Percentiles rank a stretch among this genome's conserved stretches.
Conservation (phyloP, 768 basidiomycete species). For the Neoboletus brunneissimus region DNA sequence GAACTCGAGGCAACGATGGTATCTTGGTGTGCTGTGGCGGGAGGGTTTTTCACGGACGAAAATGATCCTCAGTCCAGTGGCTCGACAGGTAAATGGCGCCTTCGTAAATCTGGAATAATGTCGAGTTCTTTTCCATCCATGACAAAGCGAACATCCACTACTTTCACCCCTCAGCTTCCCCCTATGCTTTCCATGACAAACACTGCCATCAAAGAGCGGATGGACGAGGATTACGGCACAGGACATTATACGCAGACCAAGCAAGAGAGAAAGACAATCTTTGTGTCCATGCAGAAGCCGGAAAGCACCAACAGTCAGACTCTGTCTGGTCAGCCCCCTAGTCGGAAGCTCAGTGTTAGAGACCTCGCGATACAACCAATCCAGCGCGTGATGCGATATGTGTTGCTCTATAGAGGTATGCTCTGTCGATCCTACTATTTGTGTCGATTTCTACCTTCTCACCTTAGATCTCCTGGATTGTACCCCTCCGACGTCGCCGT, state of each 20-base stretch:
- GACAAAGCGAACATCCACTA: conserved; percentile 4
- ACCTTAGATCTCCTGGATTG: conserved; percentile 48
- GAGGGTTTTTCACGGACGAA: conserved; percentile 38
- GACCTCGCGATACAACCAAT: conserved; percentile 64
- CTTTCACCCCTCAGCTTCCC: conserved; percentile 11
- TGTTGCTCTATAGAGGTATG: conserved; percentile 57
- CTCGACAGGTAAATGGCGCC: conserved; percentile 22
- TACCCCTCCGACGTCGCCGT: conserved; percentile 47
- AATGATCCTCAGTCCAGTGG: conserved; percentile 11
- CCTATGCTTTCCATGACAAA: conserved; percentile 8
- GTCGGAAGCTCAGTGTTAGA: conserved; percentile 37
- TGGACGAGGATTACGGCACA: conserved; percentile 2
- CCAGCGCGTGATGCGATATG: conserved; percentile 64
- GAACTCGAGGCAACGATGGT: conserved; percentile 56
- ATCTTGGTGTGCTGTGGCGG: conserved; percentile 41
- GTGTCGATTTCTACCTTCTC: conserved; percentile 1
- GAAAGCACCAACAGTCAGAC: neutral
- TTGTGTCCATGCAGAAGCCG: neutral
- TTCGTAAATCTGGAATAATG: conserved; percentile 17
- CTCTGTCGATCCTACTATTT: conserved; percentile 1
- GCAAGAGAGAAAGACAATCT: conserved; percentile 1
- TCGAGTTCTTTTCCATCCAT: conserved; percentile 5
- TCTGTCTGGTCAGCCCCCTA: conserved; percentile 1
- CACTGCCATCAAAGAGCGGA: conserved; percentile 2
- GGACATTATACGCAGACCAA: neutral